Conservation (phyloP, 1,284 basidiomycete species). For the Paramarasmius palmivorus region DNA sequence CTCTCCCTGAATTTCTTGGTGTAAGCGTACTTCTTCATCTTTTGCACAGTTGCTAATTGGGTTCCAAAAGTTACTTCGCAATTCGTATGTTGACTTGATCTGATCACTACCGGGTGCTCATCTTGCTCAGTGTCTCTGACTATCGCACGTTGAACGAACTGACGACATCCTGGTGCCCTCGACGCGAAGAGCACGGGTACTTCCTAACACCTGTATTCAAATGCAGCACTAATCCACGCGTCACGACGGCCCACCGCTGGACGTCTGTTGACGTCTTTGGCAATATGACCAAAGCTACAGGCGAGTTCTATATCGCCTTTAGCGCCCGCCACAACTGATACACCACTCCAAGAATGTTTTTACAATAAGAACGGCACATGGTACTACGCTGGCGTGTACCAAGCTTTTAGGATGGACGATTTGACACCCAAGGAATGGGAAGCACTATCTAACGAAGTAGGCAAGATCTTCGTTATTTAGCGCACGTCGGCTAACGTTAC, state of each 20-base stretch:
- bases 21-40: conserved; percentile 38
- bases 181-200: conserved; percentile 78
- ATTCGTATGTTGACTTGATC: conserved; percentile 40
- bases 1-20: conserved; percentile 70
- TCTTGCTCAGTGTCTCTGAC: conserved; percentile 49
- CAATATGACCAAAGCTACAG: conserved; percentile 60
- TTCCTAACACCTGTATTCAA: conserved; percentile 70
- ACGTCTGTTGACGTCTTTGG: conserved; percentile 55
- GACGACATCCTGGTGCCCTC: conserved; percentile 75
- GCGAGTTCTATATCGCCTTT: too few species aligned
- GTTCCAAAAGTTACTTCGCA: conserved; percentile 43
- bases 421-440: conserved; percentile 68
- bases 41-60: conserved; percentile 10
- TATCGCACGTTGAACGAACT: conserved; percentile 65
- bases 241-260: conserved; percentile 74
- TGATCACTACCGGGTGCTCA: not conserved
- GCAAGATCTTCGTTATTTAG: conserved; percentile 12
- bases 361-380: conserved; percentile 75
- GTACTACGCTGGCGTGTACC: conserved; percentile 81
- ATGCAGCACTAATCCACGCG: conserved; percentile 73
- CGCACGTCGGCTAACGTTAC: conserved; percentile 8
- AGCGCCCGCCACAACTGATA: too few species aligned
- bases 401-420: conserved; percentile 61
- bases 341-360: conserved; percentile 69
- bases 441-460: conserved; percentile 61